Conservation (phyloP, 108 stramenopile species). For the Pseudonitzschia multiseries region DNA sequence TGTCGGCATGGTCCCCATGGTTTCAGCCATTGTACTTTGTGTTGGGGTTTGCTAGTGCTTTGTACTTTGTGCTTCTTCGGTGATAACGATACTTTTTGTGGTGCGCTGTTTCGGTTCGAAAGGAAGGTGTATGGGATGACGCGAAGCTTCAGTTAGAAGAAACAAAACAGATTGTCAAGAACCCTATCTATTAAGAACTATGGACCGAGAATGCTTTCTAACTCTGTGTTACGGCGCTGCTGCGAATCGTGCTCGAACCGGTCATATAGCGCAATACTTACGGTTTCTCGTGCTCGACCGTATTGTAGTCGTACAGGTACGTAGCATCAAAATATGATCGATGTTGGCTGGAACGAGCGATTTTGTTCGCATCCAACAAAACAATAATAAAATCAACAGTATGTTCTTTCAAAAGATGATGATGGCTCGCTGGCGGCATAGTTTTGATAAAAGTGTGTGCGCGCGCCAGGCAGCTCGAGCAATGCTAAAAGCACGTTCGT, state of each 20-base stretch:
- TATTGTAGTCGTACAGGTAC: no score
- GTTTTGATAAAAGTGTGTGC: not conserved
- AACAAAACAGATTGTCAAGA: not conserved
- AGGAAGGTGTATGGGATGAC: not conserved
- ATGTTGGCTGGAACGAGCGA: no score
- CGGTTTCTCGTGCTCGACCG: not conserved
- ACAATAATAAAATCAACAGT: no score
- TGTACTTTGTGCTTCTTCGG: no score
- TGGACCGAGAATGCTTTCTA: not conserved
- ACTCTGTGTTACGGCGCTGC: not conserved
- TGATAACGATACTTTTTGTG: no score
- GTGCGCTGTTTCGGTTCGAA: not conserved
- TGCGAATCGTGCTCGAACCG: not conserved
- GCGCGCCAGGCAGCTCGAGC: not conserved
- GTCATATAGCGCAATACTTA: not conserved
- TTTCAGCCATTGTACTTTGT: not conserved
- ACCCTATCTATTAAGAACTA: not conserved
- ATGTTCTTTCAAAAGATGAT: not conserved
- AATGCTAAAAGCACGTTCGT: not conserved
- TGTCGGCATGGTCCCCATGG: slow-evolving; percentile 12
- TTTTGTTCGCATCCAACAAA: no score
- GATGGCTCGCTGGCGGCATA: not conserved
- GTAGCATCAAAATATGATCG: no score
- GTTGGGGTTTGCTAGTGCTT: no score
- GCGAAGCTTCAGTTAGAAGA: not conserved